phyloP scores from a whole-genome alignment of 768 basidiomycete genomes.

The Collybia sordida region DNA sequence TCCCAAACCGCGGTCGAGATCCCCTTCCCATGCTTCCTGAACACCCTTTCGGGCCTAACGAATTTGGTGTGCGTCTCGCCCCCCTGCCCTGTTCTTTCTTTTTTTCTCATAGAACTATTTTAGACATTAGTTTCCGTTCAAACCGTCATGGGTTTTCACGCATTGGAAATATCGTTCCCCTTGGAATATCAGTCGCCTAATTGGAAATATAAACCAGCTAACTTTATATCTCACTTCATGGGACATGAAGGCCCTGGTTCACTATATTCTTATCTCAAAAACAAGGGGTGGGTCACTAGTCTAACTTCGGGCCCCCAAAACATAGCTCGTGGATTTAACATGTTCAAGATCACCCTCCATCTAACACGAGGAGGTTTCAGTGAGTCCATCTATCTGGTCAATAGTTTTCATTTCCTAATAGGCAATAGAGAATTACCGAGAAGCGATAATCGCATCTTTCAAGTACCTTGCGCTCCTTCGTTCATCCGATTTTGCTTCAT shows the following conservation, averaged over 20 bases:
- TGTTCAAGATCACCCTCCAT: constrained; percentile 82
- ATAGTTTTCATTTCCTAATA: not conserved
- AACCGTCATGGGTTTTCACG: constrained; percentile 86
- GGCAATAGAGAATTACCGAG: constrained; percentile 69
- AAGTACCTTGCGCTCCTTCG: constrained; percentile 78
- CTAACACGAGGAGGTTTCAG: constrained; percentile 86
- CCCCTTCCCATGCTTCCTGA: constrained; percentile 63
- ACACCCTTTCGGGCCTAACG: constrained; percentile 73
- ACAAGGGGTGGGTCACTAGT: constrained; percentile 81
- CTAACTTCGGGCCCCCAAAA: constrained; percentile 69
- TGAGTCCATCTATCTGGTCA: constrained; percentile 36
- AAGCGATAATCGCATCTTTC: constrained; percentile 67
- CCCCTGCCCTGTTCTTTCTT: constrained; percentile 1
- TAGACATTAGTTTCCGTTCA: constrained; percentile 84
- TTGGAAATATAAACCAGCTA: constrained; percentile 77
- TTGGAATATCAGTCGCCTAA: constrained; percentile 69
- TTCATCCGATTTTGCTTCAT: constrained; percentile 56
- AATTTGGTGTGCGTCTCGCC: constrained; percentile 60
- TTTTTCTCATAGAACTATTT: constrained; percentile 17
- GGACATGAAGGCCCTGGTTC: constrained; percentile 96
- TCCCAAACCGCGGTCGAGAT: constrained; percentile 61
- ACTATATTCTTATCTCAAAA: constrained; percentile 85
- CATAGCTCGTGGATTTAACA: constrained; percentile 81
- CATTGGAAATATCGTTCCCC: constrained; percentile 80
- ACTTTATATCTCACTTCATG: constrained; percentile 77